phyloP scores from a whole-genome alignment of 805 yeast genomes.

The Candida germanica region DNA sequence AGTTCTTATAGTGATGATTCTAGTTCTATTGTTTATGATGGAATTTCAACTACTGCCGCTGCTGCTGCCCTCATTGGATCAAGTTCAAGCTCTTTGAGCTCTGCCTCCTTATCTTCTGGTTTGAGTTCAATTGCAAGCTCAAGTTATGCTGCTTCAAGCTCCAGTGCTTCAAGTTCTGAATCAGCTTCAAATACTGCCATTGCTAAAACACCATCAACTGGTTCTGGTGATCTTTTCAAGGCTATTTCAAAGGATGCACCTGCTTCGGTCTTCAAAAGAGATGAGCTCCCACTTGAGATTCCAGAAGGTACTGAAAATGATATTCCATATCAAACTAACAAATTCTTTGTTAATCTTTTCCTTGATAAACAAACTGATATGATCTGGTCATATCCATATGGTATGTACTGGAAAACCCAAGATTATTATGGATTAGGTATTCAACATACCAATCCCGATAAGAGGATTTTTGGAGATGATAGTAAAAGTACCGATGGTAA shows the following conservation, averaged over 20 bases:
- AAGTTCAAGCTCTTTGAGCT: background rate
- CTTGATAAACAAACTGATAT: constrained; percentile 52
- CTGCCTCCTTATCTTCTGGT: constrained; percentile 1
- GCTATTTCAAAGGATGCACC: constrained; percentile 37
- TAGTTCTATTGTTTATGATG: background rate
- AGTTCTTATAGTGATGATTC: background rate
- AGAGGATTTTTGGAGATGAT: constrained; percentile 45
- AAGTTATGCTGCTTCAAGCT: constrained; percentile 2
- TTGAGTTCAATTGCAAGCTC: background rate
- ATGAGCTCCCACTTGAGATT: constrained; percentile 41
- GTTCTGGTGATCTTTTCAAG: constrained; percentile 44
- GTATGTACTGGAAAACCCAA: constrained; percentile 51
- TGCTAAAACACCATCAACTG: constrained; percentile 11
- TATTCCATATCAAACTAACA: constrained; percentile 62
- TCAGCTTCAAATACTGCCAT: constrained; percentile 8
- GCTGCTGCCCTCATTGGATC: constrained; percentile 5
- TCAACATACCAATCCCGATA: constrained; percentile 48
- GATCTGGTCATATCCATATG: constrained; percentile 66
- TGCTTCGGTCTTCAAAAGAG: constrained; percentile 42
- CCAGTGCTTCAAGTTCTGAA: constrained; percentile 3
- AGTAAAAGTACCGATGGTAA: constrained; percentile 45
- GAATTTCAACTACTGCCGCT: constrained; percentile 1
- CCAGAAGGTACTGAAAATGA: constrained; percentile 47
- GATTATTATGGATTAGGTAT: constrained; percentile 58
- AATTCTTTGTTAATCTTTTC: constrained; percentile 66